phyloP scores from a whole-genome alignment of 495 filamentous ascomycete genomes.

The Diplogelasinospora grovesii region DNA sequence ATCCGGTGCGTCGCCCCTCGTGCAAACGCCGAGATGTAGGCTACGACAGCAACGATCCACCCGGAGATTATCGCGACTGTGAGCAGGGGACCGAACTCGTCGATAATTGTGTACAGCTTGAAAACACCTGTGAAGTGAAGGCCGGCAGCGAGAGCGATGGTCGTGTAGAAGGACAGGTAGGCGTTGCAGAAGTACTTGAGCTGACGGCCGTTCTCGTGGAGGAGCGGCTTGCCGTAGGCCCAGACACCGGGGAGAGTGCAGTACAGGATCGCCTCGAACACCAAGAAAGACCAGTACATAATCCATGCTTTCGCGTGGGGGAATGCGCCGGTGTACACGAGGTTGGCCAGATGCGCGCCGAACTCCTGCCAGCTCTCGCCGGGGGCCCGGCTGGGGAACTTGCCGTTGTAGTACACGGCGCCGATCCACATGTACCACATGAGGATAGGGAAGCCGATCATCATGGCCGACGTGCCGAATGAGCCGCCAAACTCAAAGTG shows the following conservation, averaged over 20 bases:
- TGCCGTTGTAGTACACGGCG: conserved; percentile 81
- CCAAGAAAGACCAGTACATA: conserved; percentile 88
- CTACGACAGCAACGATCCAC: conserved; percentile 68
- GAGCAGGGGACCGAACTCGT: conserved; percentile 90
- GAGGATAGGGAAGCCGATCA: conserved; percentile 83
- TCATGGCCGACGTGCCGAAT: conserved; percentile 68
- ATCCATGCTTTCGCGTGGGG: conserved; percentile 74
- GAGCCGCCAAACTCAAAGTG: conserved; percentile 88
- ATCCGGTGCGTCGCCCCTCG: conserved; percentile 84
- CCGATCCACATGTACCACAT: conserved; percentile 99
- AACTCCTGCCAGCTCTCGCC: conserved; percentile 65
- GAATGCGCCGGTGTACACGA: conserved; percentile 77
- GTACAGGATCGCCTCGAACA: conserved; percentile 78
- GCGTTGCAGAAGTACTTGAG: conserved; percentile 91
- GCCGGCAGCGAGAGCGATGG: conserved; percentile 56
- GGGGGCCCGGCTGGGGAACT: conserved; percentile 60
- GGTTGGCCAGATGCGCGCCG: conserved; percentile 52
- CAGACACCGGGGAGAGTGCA: conserved; percentile 77
- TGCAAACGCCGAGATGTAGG: conserved; percentile 73
- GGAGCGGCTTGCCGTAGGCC: conserved; percentile 77
- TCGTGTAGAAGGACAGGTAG: conserved; percentile 79
- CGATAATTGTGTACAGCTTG: conserved; percentile 86
- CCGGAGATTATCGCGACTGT: conserved; percentile 87
- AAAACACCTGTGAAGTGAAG: conserved; percentile 81
- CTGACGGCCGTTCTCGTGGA: conserved; percentile 73